Percentiles rank a stretch among this genome's conserved stretches.
Conservation (phyloP, 306 rosid genomes). For the Castanospermum australe region DNA sequence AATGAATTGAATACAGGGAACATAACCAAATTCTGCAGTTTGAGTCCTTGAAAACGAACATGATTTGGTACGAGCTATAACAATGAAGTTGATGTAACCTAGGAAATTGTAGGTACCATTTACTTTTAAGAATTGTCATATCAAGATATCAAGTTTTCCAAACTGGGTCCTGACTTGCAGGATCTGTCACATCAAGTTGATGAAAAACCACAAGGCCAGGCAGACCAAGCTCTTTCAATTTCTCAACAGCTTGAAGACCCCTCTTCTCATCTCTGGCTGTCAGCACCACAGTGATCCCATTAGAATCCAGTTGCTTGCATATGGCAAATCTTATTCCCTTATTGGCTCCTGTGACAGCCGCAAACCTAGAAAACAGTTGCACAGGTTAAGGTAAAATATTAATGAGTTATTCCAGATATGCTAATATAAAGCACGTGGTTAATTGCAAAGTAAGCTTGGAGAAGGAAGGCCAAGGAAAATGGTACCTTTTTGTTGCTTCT, state of each 20-base stretch:
- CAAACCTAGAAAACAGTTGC: background rate
- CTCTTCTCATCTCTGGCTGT: constrained; percentile 45
- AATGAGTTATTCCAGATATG: no score
- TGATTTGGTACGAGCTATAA: background rate
- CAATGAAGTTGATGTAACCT: no score
- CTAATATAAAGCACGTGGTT: no score
- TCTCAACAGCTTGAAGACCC: constrained; percentile 35
- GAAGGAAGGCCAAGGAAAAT: background rate
- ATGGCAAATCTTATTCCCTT: constrained; percentile 39
- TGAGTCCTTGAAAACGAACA: background rate
- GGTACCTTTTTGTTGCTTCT: constrained; percentile 5
- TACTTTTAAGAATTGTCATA: no score
- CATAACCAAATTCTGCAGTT: background rate
- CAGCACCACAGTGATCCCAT: constrained; percentile 35
- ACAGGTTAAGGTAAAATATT: background rate
- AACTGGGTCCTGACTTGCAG: constrained; percentile 9
- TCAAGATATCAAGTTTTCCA: constrained; percentile 36
- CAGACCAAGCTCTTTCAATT: constrained; percentile 9
- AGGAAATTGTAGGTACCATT: no score
- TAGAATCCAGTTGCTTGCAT: constrained; percentile 30
- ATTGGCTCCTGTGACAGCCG: constrained; percentile 34
- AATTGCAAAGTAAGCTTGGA: no score
- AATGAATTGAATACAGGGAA: background rate
- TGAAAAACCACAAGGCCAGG: constrained; percentile 22
- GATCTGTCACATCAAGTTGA: constrained; percentile 31